Percentiles rank a stretch among this genome's conserved stretches.
Evolutionary conservation across 2,329 filamentous ascomycete species (phyloP).

Genomic region (Aurifilum marmelostoma): DNA sequence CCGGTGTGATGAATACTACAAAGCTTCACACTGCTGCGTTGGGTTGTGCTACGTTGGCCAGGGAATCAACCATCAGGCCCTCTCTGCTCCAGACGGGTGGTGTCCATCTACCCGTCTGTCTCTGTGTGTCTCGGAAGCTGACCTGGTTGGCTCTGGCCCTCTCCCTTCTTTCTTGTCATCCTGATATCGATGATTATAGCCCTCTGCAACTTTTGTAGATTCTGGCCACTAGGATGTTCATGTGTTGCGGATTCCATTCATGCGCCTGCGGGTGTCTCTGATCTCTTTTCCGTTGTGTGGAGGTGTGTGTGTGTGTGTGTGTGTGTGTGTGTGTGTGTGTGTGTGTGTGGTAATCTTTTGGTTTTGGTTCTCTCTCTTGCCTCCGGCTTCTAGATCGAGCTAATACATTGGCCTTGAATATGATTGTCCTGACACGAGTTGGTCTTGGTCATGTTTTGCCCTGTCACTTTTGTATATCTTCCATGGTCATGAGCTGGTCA

Average conservation of each 20-base stretch:
- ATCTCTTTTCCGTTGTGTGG: conserved; percentile 14
- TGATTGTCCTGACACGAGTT: not conserved
- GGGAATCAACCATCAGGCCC: not conserved
- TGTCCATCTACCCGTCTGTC: not conserved
- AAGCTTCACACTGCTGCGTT: not conserved
- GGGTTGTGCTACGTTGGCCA: not conserved
- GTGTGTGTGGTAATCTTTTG: conserved; percentile 9
- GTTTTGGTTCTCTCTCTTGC: not conserved
- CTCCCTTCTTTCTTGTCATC: not conserved
- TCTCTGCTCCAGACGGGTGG: not conserved
- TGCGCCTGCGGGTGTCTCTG: conserved; percentile 6
- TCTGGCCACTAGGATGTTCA: no score
- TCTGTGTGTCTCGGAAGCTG: not conserved
- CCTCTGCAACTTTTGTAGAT: no score
- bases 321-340: no score
- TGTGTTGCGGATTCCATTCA: not conserved
- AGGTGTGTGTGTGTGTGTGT: conserved; percentile 17
- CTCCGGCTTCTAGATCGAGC: conserved; percentile 11
- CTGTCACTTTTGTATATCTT: no score
- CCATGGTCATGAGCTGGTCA: no score
- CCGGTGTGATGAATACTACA: not conserved
- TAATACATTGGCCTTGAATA: not conserved
- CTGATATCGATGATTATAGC: not conserved
- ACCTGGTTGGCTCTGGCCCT: not conserved
- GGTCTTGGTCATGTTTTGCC: no score